Evolutionary conservation across 176 grass and related monocot species (phyloP), one percentile per base, ranked within the genome.

Genomic region (Cymbopogon citratus): DNA sequence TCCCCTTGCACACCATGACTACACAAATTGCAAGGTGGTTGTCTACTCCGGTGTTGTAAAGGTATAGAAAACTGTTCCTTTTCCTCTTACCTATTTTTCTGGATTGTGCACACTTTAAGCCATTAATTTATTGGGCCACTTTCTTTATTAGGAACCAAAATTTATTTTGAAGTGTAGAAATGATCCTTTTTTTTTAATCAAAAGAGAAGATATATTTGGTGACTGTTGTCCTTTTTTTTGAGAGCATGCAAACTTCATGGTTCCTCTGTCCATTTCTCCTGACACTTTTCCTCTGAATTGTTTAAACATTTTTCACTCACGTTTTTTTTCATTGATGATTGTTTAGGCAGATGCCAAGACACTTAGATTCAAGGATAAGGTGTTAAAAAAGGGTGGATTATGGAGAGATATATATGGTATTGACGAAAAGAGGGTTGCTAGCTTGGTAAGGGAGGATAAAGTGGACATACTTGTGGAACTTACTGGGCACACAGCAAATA

Each of bases 261-360:
- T 24, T 34, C 61, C 24, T 5, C 5, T 76, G 23, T 61, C 56
- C 10, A 38, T 57, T 69, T 68, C 11, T 65, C 24, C 41, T 72
- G 7, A 21, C 62, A 75, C 44, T 79, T 70, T 72, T 33, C 56
- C 60, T 82, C 49, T 82, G 6, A 25, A 71, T 24, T 13, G 23
- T 24, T 80, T 77, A n/a, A 36, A 48, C 8, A 11, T 19, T 49
- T 23, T 81, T 80, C 72, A 28, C 77, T 87, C 62, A 77, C 75
- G 70, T 49, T 67, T 82, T 75, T 33, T 59, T 75, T 74, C 38
- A 62, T 79, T 82, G 39, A 49, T 74, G 23, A 87, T 90, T 75
- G 43, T 91, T 80, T 86, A 99, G 96, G 96, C 96, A 91, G 96
- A 99, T 91, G 93, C 96, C 28, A 99, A 99, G 84, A 95, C 96